Percentiles rank a stretch among this genome's conserved stretches.
Conservation (phyloP, 2,329 filamentous ascomycete genomes). For the Aspergillus unguis region DNA sequence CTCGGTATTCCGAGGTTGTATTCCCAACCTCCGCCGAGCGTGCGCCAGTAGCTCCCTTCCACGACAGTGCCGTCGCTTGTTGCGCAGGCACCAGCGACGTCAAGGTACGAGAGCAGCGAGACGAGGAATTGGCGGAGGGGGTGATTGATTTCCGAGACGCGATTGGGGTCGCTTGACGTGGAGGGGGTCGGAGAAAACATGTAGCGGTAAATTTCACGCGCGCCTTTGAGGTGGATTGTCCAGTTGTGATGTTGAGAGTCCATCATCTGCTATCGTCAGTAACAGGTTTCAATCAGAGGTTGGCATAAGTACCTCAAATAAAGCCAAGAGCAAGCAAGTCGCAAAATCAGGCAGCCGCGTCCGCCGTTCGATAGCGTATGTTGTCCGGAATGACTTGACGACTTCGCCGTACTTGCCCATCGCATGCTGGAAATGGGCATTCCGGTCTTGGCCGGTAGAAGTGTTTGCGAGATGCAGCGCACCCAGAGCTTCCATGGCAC, state of each 20-base stretch:
- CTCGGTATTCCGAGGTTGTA: slow-evolving; percentile 36
- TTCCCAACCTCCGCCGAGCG: slow-evolving; percentile 38
- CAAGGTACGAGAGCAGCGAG: slow-evolving; percentile 39
- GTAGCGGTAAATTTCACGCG: slow-evolving; percentile 37
- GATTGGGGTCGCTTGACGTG: slow-evolving; percentile 25
- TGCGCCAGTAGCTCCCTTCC: slow-evolving; percentile 39
- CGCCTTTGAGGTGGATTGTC: slow-evolving; percentile 40
- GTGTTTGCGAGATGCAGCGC: slow-evolving; percentile 43
- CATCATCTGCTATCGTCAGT: slow-evolving; percentile 32
- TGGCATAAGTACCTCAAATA: slow-evolving; percentile 31
- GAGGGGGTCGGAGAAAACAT: slow-evolving; percentile 29
- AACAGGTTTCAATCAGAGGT: background rate
- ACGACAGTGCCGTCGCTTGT: slow-evolving; percentile 38
- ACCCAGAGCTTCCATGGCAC: slow-evolving; percentile 40
- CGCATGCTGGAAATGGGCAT: slow-evolving; percentile 36
- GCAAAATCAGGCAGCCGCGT: slow-evolving; percentile 32
- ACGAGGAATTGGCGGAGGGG: slow-evolving; percentile 38
- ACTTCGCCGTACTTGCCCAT: slow-evolving; percentile 40
- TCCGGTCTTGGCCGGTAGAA: slow-evolving; percentile 29
- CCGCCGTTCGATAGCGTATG: slow-evolving; percentile 24
- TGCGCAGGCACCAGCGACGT: slow-evolving; percentile 39
- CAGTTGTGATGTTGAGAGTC: slow-evolving; percentile 38
- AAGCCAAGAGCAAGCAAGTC: slow-evolving; percentile 33
- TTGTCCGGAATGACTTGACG: slow-evolving; percentile 31
- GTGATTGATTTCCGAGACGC: slow-evolving; percentile 31